Base-by-base conservation (phyloP, 768 basidiomycete species). In the Russula virescens region DNA sequence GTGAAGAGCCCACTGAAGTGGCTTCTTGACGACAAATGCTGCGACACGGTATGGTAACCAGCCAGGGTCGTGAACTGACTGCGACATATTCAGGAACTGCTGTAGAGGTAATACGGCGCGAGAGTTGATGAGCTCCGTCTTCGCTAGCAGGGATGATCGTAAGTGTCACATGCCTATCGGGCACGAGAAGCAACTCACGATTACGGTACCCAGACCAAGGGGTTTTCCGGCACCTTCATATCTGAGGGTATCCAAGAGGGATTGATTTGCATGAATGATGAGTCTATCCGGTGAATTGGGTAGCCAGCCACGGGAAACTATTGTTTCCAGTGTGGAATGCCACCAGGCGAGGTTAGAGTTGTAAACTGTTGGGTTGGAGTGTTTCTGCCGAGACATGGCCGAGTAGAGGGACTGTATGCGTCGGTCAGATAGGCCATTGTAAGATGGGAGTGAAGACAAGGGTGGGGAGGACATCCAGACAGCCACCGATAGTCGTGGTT, bases 331-430 rank as follows among this genome's bases (percentile, higher is more conserved):
- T 0, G 84, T 82, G 49, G 77, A 75, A 38, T 81, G 83, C 95
- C 95, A 98, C 94, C 94, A 98, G 58, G 87, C 83, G 34, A 93
- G 77, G 69, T 91, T 90, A 13, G 91, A 83, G 53, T 83, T 75
- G 72, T 87, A 97, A 5, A 91, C 86, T 2, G 87, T 81, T 0
- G 92, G 89, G 72, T 98, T 95, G 1, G 91, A 88, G 52, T 83
- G 77, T 68, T 88, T 91, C 74, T 95, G 92, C 14, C 85, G 79
- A 0, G 89, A 84, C 61, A 95, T 85, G 70, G 95, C 93, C 9
- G 94, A 89, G 74, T 95, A 98, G 8, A 98, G 78, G 0, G 93
- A 84, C 64, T 89, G 85, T 0, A 92, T 77, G 9, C 90, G 84
- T 19, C 69, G 75, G 1, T 73, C 71, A 0, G 84, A 81, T 3